A percentile compares a stretch with the other conserved stretches of the same genome.
Conservation (phyloP, 176 grass and related monocot species). For the Triticum monococcum region DNA sequence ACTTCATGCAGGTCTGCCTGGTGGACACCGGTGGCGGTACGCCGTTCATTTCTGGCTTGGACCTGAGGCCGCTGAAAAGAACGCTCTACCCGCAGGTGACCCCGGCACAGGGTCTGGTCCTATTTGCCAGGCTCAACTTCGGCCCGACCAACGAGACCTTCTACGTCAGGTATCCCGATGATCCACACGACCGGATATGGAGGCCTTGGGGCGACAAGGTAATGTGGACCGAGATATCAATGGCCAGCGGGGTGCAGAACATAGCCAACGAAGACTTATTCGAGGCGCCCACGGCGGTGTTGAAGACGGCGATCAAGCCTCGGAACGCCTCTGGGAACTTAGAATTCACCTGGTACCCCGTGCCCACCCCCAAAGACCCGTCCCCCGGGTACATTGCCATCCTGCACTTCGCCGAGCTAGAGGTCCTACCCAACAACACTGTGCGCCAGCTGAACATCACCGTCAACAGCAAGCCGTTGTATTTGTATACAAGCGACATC, state of each 20-base stretch:
- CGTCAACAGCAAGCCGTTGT: not conserved
- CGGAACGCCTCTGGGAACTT: slow-evolving; percentile 32
- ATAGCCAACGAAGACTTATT: not conserved
- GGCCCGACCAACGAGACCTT: not conserved
- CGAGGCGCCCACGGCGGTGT: slow-evolving; percentile 26
- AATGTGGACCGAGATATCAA: not conserved
- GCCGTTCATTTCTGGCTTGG: slow-evolving; percentile 60
- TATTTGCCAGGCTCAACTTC: slow-evolving; percentile 9
- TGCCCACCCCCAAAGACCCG: not conserved
- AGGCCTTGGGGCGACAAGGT: too few species aligned
- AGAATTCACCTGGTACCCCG: not conserved
- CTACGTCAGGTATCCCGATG: slow-evolving; percentile 35
- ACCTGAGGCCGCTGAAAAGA: slow-evolving; percentile 45
- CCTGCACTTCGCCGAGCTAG: slow-evolving; percentile 39
- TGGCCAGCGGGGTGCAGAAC: not conserved
- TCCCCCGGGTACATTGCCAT: not conserved
- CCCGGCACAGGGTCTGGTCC: slow-evolving; percentile 4
- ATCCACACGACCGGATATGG: slow-evolving; percentile 40
- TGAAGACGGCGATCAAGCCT: slow-evolving; percentile 46
- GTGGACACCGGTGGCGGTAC: slow-evolving; percentile 46
- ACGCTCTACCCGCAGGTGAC: slow-evolving; percentile 10
- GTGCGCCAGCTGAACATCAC: slow-evolving; percentile 35
- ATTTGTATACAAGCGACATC: not conserved
- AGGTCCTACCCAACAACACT: slow-evolving; percentile 10
- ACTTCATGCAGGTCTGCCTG: slow-evolving; percentile 50